Evolutionary conservation across 306 rosid genomes (phyloP).

Genomic region (Boehmeria nivea): DNA sequence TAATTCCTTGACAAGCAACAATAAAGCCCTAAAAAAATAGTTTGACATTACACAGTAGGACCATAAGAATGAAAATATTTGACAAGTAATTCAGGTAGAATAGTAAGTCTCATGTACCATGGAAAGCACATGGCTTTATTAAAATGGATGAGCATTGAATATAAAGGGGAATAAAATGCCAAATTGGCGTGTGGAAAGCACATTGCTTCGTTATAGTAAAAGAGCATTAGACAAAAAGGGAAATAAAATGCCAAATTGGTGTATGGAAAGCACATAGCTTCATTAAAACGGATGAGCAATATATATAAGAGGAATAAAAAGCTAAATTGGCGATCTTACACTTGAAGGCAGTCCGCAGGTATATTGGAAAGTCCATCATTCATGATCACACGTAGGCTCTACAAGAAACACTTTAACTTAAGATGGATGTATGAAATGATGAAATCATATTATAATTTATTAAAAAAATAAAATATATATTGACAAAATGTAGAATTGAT

Average conservation of each 20-base stretch:
- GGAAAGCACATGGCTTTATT: not conserved
- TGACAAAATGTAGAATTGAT: not conserved
- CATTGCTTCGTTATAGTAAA: not conserved
- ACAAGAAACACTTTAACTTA: slow-evolving; percentile 21
- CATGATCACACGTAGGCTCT: slow-evolving; percentile 85
- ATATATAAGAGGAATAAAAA: not conserved
- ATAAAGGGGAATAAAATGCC: too few relatives aligned
- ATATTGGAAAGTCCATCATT: slow-evolving; percentile 85
- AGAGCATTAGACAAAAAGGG: too few relatives aligned
- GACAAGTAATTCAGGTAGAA: not conserved
- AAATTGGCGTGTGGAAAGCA: slow-evolving; percentile 7
- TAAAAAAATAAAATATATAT: not conserved
- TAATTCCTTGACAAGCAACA: slow-evolving; percentile 5
- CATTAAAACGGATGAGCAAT: not conserved
- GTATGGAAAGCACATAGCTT: not conserved
- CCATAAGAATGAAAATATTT: not conserved
- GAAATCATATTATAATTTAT: not conserved
- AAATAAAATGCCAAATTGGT: too few relatives aligned
- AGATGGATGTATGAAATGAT: not conserved
- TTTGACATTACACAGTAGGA: not conserved
- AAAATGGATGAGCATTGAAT: not conserved
- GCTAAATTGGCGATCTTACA: slow-evolving; percentile 53
- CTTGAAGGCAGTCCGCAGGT: slow-evolving; percentile 82
- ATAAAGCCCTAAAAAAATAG: not conserved
- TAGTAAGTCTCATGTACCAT: not conserved